Base-by-base conservation (phyloP, 1,139 yeast species). In the Zygoascus meyerae region DNA sequence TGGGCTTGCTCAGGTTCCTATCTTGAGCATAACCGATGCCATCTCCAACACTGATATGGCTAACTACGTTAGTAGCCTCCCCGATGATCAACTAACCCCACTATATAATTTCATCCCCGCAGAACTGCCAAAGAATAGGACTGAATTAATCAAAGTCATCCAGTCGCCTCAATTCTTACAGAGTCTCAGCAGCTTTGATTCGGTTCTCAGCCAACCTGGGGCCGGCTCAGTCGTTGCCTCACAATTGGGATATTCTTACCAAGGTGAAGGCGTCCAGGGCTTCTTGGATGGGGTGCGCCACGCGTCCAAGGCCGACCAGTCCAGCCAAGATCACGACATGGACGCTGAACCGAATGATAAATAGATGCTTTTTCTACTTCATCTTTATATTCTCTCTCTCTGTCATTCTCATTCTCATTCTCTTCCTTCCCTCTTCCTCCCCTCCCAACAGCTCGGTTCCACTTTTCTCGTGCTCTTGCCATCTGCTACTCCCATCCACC, bases 221-320 rank as follows among this genome's bases (percentile, higher is more conserved):
- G 75, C 79, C 5, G 83, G 83, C 2, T 70, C 65, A 47, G 59
- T 78, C 33, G 70, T 81, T 44, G 70, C 85, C 4, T 73, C 69
- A 48, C 72, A 77, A 42, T 68, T 80, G 47, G 76, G 74, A 29
- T 70, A 70, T 54, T 73, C 70, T 6, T 81, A 80, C 54, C 51
- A 64, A 17, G 84, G 84, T 3, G 85, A 80, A 58, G 86, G 86
- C 0, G 66, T 80, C 17, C 75, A 69, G 44, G 75, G 74, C 11
- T 79, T 78, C 52, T 63, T 81, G 49, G 59, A 65, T 34, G 81
- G 81, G 2, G 65, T 74, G n/a, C 65, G 80, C 50, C 52, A 52
- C 39, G 47, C 49, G 18, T 49, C 50, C 6, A 71, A 72, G 52
- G 34, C 34, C 12, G 48, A 49, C 8, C 37, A 42, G 26, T 18